phyloP scores from a whole-genome alignment of 331 rosid species.

The Stylosanthes scabra region DNA sequence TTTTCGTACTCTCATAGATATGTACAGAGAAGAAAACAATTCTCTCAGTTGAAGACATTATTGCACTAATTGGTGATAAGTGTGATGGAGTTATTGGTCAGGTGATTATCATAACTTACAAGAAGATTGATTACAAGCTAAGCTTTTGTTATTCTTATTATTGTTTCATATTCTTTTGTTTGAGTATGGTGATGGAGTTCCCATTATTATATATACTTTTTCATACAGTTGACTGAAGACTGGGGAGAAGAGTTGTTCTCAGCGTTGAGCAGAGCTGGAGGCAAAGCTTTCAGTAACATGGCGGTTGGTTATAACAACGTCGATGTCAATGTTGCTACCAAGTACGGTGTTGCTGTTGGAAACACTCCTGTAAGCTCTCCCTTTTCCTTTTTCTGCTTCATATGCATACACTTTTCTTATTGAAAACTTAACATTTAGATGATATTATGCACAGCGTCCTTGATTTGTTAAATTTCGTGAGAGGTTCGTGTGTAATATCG shows the following conservation, averaged over 20 bases:
- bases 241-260: constrained; percentile 99
- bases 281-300: constrained; percentile 93
- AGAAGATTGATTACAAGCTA: neutral
- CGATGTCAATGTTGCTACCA: constrained; percentile 87
- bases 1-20: constrained; percentile 50
- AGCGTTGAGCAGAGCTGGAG: constrained; percentile 95
- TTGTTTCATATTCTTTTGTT: neutral
- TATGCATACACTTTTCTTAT: neutral
- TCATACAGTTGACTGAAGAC: constrained; percentile 88
- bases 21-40: constrained; percentile 96
- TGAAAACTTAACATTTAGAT: neutral
- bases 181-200: constrained; percentile 26
- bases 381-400: neutral
- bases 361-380: constrained; percentile 84
- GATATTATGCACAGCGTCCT: too few relatives aligned
- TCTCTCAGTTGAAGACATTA: constrained; percentile 89
- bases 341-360: constrained; percentile 96
- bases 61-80: constrained; percentile 88
- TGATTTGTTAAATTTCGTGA: too few relatives aligned
- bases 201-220: neutral
- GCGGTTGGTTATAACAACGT: constrained; percentile 97
- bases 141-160: neutral
- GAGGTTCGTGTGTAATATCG: too few relatives aligned
- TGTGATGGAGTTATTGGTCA: constrained; percentile 99
- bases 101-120: constrained; percentile 47